These are phyloP conservation scores for Oryza meyeriana DNA, from an alignment of 176 grass and related monocot species.

Conservation along the genomic window DNA sequence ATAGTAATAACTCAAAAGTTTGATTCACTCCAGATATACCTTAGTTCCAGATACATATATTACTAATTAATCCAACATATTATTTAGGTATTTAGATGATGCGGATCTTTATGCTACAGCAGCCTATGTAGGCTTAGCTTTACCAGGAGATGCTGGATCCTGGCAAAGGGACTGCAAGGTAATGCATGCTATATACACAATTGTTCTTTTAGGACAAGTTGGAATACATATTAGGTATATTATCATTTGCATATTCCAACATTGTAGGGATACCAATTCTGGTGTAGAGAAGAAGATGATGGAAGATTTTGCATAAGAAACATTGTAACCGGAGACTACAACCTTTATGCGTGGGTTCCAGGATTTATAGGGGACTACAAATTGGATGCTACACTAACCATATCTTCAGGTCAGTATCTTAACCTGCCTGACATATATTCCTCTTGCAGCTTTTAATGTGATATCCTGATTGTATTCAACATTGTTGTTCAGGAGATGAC, in stretches of 20 bases:
- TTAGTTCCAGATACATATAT: not conserved
- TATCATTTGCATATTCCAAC: not conserved
- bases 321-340: slow-evolving; percentile 61
- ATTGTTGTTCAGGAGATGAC: slow-evolving; percentile 44
- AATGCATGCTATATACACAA: not conserved
- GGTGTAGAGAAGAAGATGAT: slow-evolving; percentile 61
- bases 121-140: slow-evolving; percentile 84
- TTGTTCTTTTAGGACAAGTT: not conserved
- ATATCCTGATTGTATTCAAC: slow-evolving; percentile 3
- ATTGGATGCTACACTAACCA: slow-evolving; percentile 45
- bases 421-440: not conserved
- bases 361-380: slow-evolving; percentile 93
- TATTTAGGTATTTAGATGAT: slow-evolving; percentile 58
- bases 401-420: slow-evolving; percentile 56
- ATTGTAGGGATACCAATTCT: slow-evolving; percentile 85
- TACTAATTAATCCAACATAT: slow-evolving; percentile 6
- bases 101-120: slow-evolving; percentile 49
- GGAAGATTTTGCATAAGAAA: slow-evolving; percentile 80
- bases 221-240: not conserved
- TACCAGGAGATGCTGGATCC: slow-evolving; percentile 87
- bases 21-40: not conserved
- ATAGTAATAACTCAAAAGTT: not conserved
- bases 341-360: slow-evolving; percentile 71
- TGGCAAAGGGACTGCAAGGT: slow-evolving; percentile 99
- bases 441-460: slow-evolving; percentile 5